A percentile compares a stretch with the other conserved stretches of the same genome.
Conservation (phyloP, 164 flowering plant genomes). For the Cinnamomum chago region DNA sequence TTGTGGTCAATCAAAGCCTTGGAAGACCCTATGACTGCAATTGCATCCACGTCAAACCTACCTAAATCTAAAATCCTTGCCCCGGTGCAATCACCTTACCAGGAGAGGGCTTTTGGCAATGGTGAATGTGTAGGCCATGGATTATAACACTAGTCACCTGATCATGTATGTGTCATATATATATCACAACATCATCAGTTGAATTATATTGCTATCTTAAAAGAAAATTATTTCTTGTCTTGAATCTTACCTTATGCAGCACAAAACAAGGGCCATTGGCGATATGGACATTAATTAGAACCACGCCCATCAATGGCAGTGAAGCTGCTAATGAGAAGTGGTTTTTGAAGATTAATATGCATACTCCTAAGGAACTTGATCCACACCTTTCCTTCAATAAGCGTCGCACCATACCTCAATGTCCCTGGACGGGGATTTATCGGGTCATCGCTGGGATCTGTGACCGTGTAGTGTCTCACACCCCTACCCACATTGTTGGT, state of each 20-base stretch:
- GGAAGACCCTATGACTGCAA: slow-evolving; percentile 43
- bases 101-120: slow-evolving; percentile 41
- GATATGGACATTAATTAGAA: slow-evolving; percentile 39
- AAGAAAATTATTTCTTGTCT: not conserved
- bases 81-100: slow-evolving; percentile 57
- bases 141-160: slow-evolving; percentile 63
- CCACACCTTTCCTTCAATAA: slow-evolving; percentile 59
- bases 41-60: slow-evolving; percentile 64
- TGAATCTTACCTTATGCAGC: slow-evolving; percentile 36
- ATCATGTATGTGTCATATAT: not conserved
- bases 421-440: slow-evolving; percentile 37
- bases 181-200: not conserved
- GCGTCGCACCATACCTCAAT: slow-evolving; percentile 46
- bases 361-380: slow-evolving; percentile 63
- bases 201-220: not conserved
- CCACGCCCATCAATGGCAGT: slow-evolving; percentile 66
- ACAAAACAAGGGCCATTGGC: slow-evolving; percentile 53
- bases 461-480: slow-evolving; percentile 42
- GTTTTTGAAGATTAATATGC: slow-evolving; percentile 50
- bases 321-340: slow-evolving; percentile 49
- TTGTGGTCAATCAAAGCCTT: slow-evolving; percentile 92
- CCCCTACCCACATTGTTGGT: slow-evolving; percentile 45
- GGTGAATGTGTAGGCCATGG: slow-evolving; percentile 63
- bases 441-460: slow-evolving; percentile 58
- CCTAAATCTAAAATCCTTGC: slow-evolving; percentile 31